Percentiles rank a stretch among this genome's conserved stretches.
phyloP scores from a whole-genome alignment of 2,329 filamentous ascomycete species.

The Epichloe coenophiala region DNA sequence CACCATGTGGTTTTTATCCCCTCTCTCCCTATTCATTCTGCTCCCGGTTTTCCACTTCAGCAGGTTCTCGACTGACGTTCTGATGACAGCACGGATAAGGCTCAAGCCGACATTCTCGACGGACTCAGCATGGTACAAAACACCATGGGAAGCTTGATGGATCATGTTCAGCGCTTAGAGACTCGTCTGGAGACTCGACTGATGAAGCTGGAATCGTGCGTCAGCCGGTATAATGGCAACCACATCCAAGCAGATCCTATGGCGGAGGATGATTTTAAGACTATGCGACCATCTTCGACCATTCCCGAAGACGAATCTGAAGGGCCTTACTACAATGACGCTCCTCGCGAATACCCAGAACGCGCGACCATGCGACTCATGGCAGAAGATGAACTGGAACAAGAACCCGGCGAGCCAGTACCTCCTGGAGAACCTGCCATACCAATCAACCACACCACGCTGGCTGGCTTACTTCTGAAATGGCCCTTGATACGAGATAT shows the following conservation, averaged over 20 bases:
- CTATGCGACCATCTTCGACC: conserved; percentile 11
- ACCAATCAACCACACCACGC: conserved; percentile 75
- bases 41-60: neutral
- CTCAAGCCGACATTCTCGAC: conserved; percentile 46
- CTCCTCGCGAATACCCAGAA: conserved; percentile 16
- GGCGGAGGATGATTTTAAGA: conserved; percentile 18
- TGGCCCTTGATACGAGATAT: conserved; percentile 57
- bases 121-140: conserved; percentile 30
- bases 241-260: conserved; percentile 16
- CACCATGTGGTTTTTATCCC: neutral
- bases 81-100: conserved; percentile 40
- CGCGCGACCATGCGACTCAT: conserved; percentile 16
- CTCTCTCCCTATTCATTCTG: neutral
- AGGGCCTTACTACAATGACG: conserved; percentile 11
- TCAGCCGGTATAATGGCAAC: conserved; percentile 5
- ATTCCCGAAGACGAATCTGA: conserved; percentile 4
- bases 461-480: conserved; percentile 68
- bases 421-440: conserved; percentile 53
- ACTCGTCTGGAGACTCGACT: conserved; percentile 24
- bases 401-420: conserved; percentile 37
- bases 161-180: conserved; percentile 26
- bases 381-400: conserved; percentile 35
- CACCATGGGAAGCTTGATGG: conserved; percentile 22
- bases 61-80: conserved; percentile 5
- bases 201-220: conserved; percentile 20